Evolutionary conservation across 2,329 filamentous ascomycete genomes (phyloP), one percentile per base, ranked within the genome.

Genomic region (Trichoderma koningii): DNA sequence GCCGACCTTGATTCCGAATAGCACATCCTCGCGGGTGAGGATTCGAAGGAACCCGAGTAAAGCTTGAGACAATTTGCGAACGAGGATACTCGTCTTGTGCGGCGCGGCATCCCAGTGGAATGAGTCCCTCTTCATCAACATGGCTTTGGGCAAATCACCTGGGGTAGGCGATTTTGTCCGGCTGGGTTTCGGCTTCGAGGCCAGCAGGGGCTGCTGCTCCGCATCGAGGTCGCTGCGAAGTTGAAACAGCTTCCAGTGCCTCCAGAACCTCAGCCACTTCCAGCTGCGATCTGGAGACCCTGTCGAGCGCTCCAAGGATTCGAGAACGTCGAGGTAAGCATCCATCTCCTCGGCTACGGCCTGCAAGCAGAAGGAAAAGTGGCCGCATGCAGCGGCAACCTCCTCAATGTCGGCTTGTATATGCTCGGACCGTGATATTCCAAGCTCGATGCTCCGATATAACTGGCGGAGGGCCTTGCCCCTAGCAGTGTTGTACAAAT

Each of bases 331-430:
- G 51, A 99, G 77, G 70, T 96, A 95, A 14, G 85, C 85, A 69
- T 91, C 87, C 79, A 96, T 90, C 73, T 97, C 93, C 73, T 96
- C 91, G 0, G 92, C 93, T 73, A 98, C 94, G 70, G 95, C 91
- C 68, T 95, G 86, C 28, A 99, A 81, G 50, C 91, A 96, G 74
- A 95, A 97, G 73, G 91, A 94, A 74, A 98, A 99, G 76, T 98
- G 93, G 0, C 95, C 94, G 73, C 95, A 99, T 64, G 93, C 96
- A n/a, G 95, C 94, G 47, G 94, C 93, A 12, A 98, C 93, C 76
- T 99, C 95, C 75, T 99, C 95, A 65, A 97, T 93, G 75, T 98
- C 95, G 2, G 94, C 95, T 73, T 96, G 89, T 9, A 94, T 84
- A 67, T 90, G 89, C 60, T 92, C 83, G 0, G 89, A 88, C 48